A percentile compares a stretch with the other conserved stretches of the same genome.
Evolutionary conservation across 495 filamentous ascomycete species (phyloP).

Genomic region (Sabuloglossum arenarium): DNA sequence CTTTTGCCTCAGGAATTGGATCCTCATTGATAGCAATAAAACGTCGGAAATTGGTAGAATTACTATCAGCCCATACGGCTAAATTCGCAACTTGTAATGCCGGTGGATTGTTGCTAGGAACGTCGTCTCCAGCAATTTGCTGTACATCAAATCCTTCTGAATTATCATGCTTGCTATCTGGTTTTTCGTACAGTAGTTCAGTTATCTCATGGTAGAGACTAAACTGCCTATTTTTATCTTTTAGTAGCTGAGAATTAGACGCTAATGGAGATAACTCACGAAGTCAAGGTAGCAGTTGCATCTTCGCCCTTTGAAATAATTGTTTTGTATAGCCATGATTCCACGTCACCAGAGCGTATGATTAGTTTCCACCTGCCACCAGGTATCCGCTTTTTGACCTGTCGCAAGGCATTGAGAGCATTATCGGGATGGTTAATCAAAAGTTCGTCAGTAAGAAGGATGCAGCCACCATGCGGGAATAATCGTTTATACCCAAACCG

Average conservation of each 20-base stretch:
- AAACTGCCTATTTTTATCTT: background rate
- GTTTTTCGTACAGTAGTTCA: background rate
- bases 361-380: constrained; percentile 1
- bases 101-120: background rate
- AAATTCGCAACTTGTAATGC: background rate
- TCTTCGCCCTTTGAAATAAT: background rate
- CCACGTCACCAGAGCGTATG: background rate
- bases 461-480: constrained; percentile 1
- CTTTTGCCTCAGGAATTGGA: background rate
- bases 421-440: background rate
- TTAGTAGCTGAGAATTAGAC: background rate
- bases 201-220: background rate
- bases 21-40: background rate
- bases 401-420: background rate
- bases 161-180: background rate
- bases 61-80: background rate
- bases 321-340: background rate
- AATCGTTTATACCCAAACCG: background rate
- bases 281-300: background rate
- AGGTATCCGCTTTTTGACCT: background rate
- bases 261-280: background rate
- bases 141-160: background rate
- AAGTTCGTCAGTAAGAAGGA: constrained; percentile 1
- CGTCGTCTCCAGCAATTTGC: background rate
- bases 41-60: background rate